Evolutionary conservation across 768 basidiomycete species (phyloP).

Genomic region (Lentinula detonsa): DNA sequence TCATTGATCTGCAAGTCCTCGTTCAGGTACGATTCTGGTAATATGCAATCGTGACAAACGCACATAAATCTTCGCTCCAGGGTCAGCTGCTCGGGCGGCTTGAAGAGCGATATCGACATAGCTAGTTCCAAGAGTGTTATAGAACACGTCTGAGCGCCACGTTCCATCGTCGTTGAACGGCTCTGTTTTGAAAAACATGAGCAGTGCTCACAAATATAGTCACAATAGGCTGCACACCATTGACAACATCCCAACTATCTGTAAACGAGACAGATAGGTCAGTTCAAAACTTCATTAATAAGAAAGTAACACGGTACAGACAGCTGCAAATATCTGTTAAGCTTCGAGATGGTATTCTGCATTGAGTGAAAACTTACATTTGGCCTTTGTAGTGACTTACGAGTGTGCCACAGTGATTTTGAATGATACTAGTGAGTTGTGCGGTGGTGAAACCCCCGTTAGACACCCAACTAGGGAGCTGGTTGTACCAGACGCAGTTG

Average conservation of each 20-base stretch:
- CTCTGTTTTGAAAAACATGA: constrained; percentile 21
- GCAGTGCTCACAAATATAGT: neutral
- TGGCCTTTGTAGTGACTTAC: constrained; percentile 33
- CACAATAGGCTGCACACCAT: constrained; percentile 22
- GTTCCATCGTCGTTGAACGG: constrained; percentile 60
- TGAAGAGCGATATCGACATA: constrained; percentile 48
- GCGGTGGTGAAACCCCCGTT: constrained; percentile 21
- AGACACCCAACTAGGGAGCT: constrained; percentile 33
- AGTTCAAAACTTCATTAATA: neutral
- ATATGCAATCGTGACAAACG: constrained; percentile 5
- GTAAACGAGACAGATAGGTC: neutral
- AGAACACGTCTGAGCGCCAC: constrained; percentile 47
- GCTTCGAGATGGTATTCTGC: neutral
- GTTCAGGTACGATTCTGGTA: neutral
- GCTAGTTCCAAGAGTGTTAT: constrained; percentile 38
- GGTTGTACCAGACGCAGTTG: constrained; percentile 38
- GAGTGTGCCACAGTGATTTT: constrained; percentile 27
- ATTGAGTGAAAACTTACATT: constrained; percentile 12
- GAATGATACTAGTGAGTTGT: constrained; percentile 23
- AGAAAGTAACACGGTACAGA: neutral
- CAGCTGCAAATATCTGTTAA: neutral
- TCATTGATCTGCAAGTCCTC: constrained; percentile 11
- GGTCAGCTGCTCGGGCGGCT: constrained; percentile 49
- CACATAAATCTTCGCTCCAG: constrained; percentile 51
- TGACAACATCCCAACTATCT: constrained; percentile 51